Conservation (phyloP, 2,329 filamentous ascomycete species). For the Penicillium sp. region DNA sequence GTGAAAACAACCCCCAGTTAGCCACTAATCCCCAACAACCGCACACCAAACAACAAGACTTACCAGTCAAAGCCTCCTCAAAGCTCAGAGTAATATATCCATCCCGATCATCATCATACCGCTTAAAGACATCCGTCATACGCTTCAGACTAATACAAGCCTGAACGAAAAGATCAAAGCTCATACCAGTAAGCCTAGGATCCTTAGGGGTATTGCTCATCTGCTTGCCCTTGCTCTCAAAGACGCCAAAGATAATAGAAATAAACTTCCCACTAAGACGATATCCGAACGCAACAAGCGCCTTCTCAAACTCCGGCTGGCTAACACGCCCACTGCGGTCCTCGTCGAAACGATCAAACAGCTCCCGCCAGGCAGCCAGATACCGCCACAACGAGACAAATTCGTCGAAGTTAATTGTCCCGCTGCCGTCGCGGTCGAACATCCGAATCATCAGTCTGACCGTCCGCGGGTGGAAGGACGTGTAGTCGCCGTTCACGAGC, state of each 20-base stretch:
- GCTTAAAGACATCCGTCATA: conserved; percentile 99
- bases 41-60: conserved; percentile 17
- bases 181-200: conserved; percentile 61
- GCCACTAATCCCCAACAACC: not conserved
- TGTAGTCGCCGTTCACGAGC: conserved; percentile 95
- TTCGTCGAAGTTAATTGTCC: conserved; percentile 89
- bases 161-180: conserved; percentile 96
- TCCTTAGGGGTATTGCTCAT: conserved; percentile 37
- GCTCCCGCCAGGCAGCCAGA: conserved; percentile 84
- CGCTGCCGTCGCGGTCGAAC: conserved; percentile 91
- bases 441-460: conserved; percentile 99
- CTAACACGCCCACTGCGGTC: conserved; percentile 86
- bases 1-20: conserved; percentile 3
- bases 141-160: conserved; percentile 94
- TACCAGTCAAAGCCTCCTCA: conserved; percentile 72
- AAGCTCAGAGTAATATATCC: conserved; percentile 85
- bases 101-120: conserved; percentile 95
- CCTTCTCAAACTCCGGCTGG: conserved; percentile 82
- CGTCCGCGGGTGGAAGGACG: conserved; percentile 87
- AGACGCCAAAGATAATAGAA: conserved; percentile 79
- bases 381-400: conserved; percentile 98
- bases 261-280: conserved; percentile 82
- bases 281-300: conserved; percentile 90
- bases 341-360: conserved; percentile 93
- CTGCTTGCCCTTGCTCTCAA: conserved; percentile 62